A percentile compares a stretch with the other conserved stretches of the same genome.
phyloP scores from a whole-genome alignment of 1,284 basidiomycete species.

The Ceratobasidium sp. region DNA sequence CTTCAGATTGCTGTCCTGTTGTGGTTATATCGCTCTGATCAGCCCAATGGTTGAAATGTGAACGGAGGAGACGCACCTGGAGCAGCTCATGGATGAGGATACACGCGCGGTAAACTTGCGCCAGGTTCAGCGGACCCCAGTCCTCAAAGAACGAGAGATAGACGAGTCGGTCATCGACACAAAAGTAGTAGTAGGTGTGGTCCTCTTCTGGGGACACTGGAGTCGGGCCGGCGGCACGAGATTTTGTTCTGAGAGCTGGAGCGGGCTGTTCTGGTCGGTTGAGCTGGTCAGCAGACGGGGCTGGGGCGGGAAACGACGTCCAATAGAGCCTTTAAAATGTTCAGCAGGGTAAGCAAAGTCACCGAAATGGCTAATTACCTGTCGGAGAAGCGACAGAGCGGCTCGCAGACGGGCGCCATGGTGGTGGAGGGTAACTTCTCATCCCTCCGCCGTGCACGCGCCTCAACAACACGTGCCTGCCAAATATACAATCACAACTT shows the following conservation, averaged over 20 bases:
- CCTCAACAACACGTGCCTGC: conserved; percentile 29
- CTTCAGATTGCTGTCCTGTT: conserved; percentile 71
- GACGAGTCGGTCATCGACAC: conserved; percentile 88
- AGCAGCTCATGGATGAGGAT: conserved; percentile 89
- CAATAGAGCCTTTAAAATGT: conserved; percentile 72
- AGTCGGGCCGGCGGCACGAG: conserved; percentile 62
- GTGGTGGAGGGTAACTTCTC: conserved; percentile 30
- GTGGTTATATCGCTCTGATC: conserved; percentile 43
- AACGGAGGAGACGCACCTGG: conserved; percentile 63
- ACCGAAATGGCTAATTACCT: conserved; percentile 56
- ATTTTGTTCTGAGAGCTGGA: conserved; percentile 63
- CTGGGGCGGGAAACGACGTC: conserved; percentile 79
- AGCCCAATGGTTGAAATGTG: no score
- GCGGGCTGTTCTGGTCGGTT: conserved; percentile 63
- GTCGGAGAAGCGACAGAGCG: conserved; percentile 75
- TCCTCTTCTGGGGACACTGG: conserved; percentile 67
- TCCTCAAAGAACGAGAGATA: conserved; percentile 96
- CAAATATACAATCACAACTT: conserved; percentile 36
- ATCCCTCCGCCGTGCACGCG: conserved; percentile 17
- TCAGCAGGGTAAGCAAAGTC: neutral
- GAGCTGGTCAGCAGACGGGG: conserved; percentile 66
- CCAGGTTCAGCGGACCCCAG: conserved; percentile 92
- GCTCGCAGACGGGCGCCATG: conserved; percentile 60
- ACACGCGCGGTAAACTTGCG: conserved; percentile 94
- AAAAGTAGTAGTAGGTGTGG: conserved; percentile 82